Conservation (phyloP, 2,329 filamentous ascomycete genomes). For the Trichophyton mentagrophytes region DNA sequence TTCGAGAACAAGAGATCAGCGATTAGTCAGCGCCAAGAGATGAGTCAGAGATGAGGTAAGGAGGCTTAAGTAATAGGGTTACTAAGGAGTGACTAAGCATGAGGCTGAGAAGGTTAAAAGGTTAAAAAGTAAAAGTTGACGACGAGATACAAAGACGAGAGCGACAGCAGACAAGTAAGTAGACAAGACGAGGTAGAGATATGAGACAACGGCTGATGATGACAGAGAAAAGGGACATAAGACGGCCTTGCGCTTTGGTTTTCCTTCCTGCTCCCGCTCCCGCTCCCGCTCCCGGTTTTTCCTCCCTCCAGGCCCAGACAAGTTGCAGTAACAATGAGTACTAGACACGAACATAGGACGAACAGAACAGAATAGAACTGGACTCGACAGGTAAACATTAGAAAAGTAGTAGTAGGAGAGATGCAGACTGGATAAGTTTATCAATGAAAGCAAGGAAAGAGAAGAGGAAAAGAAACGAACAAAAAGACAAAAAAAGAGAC, state of each 20-base stretch:
- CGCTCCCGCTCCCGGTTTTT: neutral
- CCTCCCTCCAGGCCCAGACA: neutral
- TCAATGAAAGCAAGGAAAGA: neutral
- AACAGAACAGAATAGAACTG: neutral
- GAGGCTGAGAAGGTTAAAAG: no score
- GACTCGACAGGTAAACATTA: neutral
- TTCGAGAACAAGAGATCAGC: neutral
- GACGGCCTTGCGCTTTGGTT: neutral
- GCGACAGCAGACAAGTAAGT: no score
- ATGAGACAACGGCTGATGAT: neutral
- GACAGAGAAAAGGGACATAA: no score
- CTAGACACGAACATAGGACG: neutral
- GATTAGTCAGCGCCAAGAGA: neutral
- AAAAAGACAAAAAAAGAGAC: neutral
- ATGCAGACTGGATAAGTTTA: neutral
- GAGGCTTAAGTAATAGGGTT: no score
- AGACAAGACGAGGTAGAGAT: no score
- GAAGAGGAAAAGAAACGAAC: neutral
- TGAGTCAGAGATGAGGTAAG: no score
- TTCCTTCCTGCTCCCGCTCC: neutral
- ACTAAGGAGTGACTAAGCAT: no score
- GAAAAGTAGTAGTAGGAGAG: neutral
- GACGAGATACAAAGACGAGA: no score
- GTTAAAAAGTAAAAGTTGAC: no score
- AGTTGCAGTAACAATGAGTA: neutral